Evolutionary conservation across 169 alveolate genomes (phyloP).

Genomic region (Cryptosporidium andersoni): DNA sequence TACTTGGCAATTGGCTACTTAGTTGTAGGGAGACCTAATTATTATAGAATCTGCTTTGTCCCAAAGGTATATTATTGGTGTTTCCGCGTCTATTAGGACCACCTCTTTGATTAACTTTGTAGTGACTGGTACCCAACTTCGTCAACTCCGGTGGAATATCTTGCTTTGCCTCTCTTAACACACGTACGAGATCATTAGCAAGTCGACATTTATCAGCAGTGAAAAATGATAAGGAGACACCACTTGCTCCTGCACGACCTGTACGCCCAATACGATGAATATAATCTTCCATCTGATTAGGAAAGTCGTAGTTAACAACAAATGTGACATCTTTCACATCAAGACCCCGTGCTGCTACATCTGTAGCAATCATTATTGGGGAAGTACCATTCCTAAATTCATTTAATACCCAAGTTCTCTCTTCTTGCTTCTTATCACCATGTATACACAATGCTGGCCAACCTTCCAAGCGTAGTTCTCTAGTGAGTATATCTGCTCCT

Average conservation of each 20-base stretch:
- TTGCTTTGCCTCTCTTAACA: constrained; percentile 92
- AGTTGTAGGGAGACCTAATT: no score
- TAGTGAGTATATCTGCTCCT: constrained; percentile 87
- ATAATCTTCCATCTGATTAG: constrained; percentile 96
- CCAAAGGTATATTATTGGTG: neutral
- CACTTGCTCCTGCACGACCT: constrained; percentile 95
- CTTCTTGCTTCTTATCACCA: constrained; percentile 96
- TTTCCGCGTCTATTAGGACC: constrained; percentile 76
- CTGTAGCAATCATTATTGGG: constrained; percentile 98
- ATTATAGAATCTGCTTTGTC: no score
- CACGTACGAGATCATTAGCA: constrained; percentile 92
- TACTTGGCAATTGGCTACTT: no score
- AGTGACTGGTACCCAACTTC: constrained; percentile 60
- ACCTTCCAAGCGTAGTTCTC: constrained; percentile 89
- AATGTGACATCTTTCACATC: constrained; percentile 95
- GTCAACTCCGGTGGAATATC: constrained; percentile 88
- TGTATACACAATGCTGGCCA: constrained; percentile 95
- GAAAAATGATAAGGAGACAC: constrained; percentile 92
- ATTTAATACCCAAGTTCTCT: constrained; percentile 90
- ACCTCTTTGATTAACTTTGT: constrained; percentile 39
- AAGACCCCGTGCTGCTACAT: constrained; percentile 99
- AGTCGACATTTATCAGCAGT: constrained; percentile 89
- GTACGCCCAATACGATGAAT: constrained; percentile 98
- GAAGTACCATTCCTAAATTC: constrained; percentile 93
- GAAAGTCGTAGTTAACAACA: constrained; percentile 98